A percentile compares a stretch with the other conserved stretches of the same genome.
These are phyloP conservation scores for Lepidium campestre DNA, from an alignment of 441 rosid genomes.

Conservation along the genomic window DNA sequence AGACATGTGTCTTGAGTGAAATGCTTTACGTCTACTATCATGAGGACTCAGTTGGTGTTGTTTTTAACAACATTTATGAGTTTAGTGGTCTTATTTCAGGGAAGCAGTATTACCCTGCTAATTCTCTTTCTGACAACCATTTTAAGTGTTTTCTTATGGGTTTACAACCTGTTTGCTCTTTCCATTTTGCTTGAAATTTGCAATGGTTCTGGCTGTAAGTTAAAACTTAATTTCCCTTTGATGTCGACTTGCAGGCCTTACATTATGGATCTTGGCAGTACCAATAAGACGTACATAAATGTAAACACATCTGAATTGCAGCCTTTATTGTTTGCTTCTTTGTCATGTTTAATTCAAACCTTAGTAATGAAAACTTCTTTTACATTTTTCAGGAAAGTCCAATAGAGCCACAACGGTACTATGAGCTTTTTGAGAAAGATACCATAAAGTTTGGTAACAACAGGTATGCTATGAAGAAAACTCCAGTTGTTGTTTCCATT, in stretches of 20 bases:
- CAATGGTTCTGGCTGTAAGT: neutral
- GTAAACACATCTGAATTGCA: conserved; percentile 43
- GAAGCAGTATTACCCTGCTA: conserved; percentile 59
- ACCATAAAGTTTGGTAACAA: conserved; percentile 91
- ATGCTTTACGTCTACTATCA: conserved; percentile 77
- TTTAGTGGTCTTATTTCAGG: conserved; percentile 71
- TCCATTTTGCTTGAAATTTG: neutral
- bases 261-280: conserved; percentile 94
- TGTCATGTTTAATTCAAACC: neutral
- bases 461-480: conserved; percentile 47
- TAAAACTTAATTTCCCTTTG: neutral
- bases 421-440: conserved; percentile 86
- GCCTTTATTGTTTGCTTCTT: neutral
- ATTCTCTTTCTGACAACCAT: conserved; percentile 79
- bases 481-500: neutral
- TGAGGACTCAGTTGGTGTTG: conserved; percentile 69
- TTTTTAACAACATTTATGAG: conserved; percentile 77
- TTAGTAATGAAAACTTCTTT: neutral
- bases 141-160: too few species aligned
- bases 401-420: conserved; percentile 85
- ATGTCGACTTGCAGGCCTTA: conserved; percentile 57
- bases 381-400: conserved; percentile 61
- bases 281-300: conserved; percentile 80
- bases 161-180: conserved; percentile 2
- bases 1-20: conserved; percentile 73